phyloP scores from a whole-genome alignment of 805 yeast genomes.

The Clavispora fructus region DNA sequence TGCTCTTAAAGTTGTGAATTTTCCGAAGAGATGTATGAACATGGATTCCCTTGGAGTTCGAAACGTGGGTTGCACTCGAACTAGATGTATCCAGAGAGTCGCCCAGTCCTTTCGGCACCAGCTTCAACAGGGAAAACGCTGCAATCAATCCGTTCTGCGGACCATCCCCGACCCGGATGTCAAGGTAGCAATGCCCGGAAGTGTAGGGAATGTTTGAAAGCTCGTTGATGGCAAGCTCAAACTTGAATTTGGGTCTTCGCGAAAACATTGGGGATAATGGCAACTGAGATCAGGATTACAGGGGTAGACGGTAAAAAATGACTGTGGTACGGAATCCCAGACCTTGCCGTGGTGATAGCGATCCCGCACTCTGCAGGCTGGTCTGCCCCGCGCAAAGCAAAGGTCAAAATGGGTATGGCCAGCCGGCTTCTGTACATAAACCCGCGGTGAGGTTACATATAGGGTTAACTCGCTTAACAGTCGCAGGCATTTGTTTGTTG shows the following conservation, averaged over 20 bases:
- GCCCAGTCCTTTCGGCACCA: constrained; percentile 1
- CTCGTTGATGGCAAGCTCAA: constrained; percentile 57
- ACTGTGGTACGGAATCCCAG: too few species aligned
- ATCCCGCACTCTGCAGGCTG: too few species aligned
- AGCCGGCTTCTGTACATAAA: neutral
- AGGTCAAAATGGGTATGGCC: neutral
- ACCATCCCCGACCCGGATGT: constrained; percentile 57
- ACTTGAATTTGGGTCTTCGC: constrained; percentile 56
- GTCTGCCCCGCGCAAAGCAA: neutral
- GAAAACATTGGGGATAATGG: constrained; percentile 10
- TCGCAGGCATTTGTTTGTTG: neutral
- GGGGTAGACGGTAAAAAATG: too few species aligned
- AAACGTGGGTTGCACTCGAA: neutral
- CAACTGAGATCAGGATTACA: too few species aligned
- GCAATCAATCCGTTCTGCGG: constrained; percentile 12
- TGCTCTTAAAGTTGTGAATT: constrained; percentile 36
- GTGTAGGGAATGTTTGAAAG: constrained; percentile 82
- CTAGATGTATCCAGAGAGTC: neutral
- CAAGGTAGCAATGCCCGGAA: constrained; percentile 61
- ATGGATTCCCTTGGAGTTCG: constrained; percentile 19
- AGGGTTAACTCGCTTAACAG: neutral
- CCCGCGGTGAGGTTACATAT: neutral
- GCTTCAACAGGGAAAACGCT: constrained; percentile 9
- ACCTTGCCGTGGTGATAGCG: too few species aligned
- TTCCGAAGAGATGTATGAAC: constrained; percentile 27